A percentile compares a stretch with the other conserved stretches of the same genome.
Conservation (phyloP, 106 monocot species). For the Posidonia australis region DNA sequence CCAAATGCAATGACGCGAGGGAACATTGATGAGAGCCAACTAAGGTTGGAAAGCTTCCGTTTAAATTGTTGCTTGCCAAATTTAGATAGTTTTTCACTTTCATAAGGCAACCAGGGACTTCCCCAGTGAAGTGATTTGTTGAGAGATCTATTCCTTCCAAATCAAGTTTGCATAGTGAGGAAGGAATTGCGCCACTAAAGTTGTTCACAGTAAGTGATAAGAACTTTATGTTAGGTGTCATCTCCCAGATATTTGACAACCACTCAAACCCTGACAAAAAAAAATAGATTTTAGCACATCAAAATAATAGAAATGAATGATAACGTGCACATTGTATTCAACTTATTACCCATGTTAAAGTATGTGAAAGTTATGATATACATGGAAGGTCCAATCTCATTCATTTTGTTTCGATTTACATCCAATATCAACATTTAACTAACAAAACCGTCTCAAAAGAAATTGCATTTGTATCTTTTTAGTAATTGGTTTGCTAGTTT, state of each 20-base stretch:
- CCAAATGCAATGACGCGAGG: neutral
- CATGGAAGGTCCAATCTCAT: too few species aligned
- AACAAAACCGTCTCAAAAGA: too few species aligned
- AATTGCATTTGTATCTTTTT: too few species aligned
- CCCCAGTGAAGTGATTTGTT: neutral
- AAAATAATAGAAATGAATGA: neutral
- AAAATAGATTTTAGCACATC: neutral
- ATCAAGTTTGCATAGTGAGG: neutral
- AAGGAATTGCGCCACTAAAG: neutral
- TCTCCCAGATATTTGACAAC: neutral
- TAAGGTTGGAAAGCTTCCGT: neutral
- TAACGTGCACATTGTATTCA: neutral
- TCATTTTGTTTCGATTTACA: too few species aligned
- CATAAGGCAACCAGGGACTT: neutral
- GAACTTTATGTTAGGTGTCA: rapidly evolving
- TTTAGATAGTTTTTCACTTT: neutral
- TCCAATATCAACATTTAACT: too few species aligned
- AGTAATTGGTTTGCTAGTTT: too few species aligned
- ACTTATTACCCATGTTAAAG: too few species aligned
- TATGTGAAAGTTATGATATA: too few species aligned
- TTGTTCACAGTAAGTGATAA: neutral
- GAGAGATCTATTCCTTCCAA: neutral
- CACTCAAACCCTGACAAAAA: neutral
- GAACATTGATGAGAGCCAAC: neutral
- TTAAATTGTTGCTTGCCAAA: neutral